These are phyloP conservation scores for Trebouxia sp. DNA, from an alignment of 139 green algal species.

Conservation along the genomic window DNA sequence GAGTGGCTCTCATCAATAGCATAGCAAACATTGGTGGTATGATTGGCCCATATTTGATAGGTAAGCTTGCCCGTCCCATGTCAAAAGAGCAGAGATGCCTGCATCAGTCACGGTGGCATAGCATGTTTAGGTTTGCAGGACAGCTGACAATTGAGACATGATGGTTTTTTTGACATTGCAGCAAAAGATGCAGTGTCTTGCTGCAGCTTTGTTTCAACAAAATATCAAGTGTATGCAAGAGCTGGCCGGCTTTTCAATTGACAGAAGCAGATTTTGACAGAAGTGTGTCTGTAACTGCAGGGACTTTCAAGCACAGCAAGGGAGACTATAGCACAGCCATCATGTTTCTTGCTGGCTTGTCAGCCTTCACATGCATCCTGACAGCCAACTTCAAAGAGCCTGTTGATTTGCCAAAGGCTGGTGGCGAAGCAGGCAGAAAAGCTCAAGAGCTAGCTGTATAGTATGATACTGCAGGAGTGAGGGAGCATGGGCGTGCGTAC, in stretches of 20 bases:
- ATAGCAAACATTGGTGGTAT: conserved; percentile 21
- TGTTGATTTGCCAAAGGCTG: neutral
- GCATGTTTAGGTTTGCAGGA: no score
- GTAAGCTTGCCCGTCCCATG: neutral
- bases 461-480: neutral
- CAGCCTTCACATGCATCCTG: conserved; percentile 13
- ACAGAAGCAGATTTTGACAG: neutral
- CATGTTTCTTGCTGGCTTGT: conserved; percentile 15
- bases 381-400: conserved; percentile 28
- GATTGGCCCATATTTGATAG: conserved; percentile 22
- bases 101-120: no score
- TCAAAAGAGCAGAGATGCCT: no score
- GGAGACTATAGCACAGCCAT: conserved; percentile 27
- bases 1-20: conserved; percentile 23
- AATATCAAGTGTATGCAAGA: no score
- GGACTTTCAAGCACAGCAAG: conserved; percentile 25
- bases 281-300: neutral
- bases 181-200: no score
- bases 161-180: no score
- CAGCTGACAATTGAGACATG: no score
- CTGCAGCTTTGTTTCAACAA: no score
- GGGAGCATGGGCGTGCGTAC: no score
- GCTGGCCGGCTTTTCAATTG: no score
- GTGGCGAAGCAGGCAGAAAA: neutral
- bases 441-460: neutral